These are phyloP conservation scores for Lophiotrema nucula DNA, from an alignment of 495 filamentous ascomycete species.

Conservation along the genomic window DNA sequence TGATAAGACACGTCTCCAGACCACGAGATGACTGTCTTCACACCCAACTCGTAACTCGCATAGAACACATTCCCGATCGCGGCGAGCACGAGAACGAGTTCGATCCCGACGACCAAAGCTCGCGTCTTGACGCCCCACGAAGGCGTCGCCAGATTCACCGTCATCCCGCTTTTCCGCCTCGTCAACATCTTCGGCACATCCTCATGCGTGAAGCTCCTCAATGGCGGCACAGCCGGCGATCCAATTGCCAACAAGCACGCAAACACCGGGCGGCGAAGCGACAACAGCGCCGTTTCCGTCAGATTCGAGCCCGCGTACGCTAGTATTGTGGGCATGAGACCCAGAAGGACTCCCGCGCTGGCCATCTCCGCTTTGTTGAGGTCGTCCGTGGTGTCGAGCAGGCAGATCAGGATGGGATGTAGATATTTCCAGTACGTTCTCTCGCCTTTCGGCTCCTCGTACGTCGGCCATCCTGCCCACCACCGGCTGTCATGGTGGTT, in stretches of 20 bases:
- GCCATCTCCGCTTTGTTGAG: background rate
- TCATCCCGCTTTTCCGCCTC: background rate
- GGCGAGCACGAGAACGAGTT: background rate
- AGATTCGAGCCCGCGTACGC: background rate
- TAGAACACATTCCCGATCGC: background rate
- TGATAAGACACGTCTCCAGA: background rate
- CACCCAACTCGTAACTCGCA: background rate
- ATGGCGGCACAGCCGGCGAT: background rate
- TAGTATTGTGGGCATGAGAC: conserved; percentile 2
- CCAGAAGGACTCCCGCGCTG: background rate
- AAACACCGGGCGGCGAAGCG: background rate
- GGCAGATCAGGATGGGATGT: background rate
- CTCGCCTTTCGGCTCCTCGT: background rate
- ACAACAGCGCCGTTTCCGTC: background rate
- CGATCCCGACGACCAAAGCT: background rate
- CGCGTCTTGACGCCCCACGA: background rate
- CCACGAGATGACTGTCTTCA: background rate
- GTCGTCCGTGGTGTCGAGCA: background rate
- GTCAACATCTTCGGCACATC: background rate
- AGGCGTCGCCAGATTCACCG: background rate
- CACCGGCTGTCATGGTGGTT: background rate
- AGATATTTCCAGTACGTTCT: background rate
- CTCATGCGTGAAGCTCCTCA: background rate
- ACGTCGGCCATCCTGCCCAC: background rate
- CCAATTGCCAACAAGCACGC: background rate